phyloP scores from a whole-genome alignment of 169 alveolate genomes.

The Plasmodium coatneyi region DNA sequence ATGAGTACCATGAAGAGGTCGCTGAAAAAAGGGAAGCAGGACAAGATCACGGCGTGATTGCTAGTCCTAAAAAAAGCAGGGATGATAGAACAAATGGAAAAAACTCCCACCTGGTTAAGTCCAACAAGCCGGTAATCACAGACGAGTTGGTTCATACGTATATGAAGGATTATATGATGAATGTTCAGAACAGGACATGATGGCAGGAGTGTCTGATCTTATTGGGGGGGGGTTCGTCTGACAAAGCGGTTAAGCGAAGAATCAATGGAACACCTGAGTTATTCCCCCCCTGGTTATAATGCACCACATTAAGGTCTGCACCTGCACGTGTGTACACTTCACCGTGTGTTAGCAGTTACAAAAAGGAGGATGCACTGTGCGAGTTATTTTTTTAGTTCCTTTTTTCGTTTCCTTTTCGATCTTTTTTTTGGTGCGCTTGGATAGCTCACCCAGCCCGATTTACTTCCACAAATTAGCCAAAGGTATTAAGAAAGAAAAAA shows the following conservation, averaged over 20 bases:
- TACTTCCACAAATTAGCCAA: background rate
- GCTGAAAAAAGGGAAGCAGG: background rate
- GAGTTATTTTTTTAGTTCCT: background rate
- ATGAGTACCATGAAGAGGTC: background rate
- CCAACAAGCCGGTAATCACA: constrained; percentile 18
- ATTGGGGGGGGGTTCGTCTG: background rate
- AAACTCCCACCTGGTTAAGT: background rate
- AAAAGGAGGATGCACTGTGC: background rate
- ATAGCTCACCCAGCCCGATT: background rate
- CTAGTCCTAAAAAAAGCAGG: background rate
- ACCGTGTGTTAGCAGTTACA: background rate
- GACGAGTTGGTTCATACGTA: constrained; percentile 51
- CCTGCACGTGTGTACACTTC: background rate
- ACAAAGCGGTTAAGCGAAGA: background rate
- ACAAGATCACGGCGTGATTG: background rate
- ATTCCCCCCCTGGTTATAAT: background rate
- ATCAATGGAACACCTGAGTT: background rate
- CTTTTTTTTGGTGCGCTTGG: background rate
- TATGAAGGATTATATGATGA: constrained; percentile 68
- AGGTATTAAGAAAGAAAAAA: too few species aligned
- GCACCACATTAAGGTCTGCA: background rate
- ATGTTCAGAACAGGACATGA: constrained; percentile 14
- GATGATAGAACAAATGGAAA: background rate
- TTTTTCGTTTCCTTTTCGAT: background rate
- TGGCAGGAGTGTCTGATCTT: background rate